Evolutionary conservation across 345 rosid species (phyloP).

Genomic region (Aethionema arabicum): DNA sequence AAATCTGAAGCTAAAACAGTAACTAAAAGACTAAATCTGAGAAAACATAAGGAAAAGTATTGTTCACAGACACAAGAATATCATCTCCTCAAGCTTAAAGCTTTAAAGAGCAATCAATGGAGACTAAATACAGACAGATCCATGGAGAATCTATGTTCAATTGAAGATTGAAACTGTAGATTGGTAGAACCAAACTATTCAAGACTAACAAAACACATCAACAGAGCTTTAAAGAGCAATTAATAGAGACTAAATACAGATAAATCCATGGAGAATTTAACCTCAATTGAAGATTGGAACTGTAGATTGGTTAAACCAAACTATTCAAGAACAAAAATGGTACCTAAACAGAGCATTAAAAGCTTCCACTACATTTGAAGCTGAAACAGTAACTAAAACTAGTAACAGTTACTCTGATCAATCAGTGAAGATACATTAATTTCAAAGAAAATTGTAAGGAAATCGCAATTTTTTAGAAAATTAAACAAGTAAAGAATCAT

Average conservation of each 20-base stretch:
- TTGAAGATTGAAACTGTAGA: slow-evolving; percentile 15
- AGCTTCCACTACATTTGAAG: slow-evolving; percentile 9
- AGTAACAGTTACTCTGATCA: slow-evolving; percentile 24
- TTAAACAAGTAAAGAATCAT: slow-evolving; percentile 29
- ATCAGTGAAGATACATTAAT: slow-evolving; percentile 10
- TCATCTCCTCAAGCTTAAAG: too few species aligned
- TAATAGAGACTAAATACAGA: neutral
- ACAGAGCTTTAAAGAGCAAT: too few species aligned
- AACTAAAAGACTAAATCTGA: too few species aligned
- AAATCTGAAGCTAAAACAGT: too few species aligned
- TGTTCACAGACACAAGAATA: too few species aligned
- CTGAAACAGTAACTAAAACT: slow-evolving; percentile 17
- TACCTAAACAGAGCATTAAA: slow-evolving; percentile 4
- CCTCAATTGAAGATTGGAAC: neutral
- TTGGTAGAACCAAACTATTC: slow-evolving; percentile 11
- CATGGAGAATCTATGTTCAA: neutral
- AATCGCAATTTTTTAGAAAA: slow-evolving; percentile 16
- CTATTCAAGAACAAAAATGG: neutral
- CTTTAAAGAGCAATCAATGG: too few species aligned
- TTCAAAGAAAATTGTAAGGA: neutral
- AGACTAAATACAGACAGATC: neutral
- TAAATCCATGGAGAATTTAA: neutral
- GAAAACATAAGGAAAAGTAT: too few species aligned
- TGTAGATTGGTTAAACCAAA: slow-evolving; percentile 27
- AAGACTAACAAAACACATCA: neutral